A percentile compares a stretch with the other conserved stretches of the same genome.
These are phyloP conservation scores for Daldinia sp. DNA, from an alignment of 2,329 filamentous ascomycete species.

Conservation along the genomic window DNA sequence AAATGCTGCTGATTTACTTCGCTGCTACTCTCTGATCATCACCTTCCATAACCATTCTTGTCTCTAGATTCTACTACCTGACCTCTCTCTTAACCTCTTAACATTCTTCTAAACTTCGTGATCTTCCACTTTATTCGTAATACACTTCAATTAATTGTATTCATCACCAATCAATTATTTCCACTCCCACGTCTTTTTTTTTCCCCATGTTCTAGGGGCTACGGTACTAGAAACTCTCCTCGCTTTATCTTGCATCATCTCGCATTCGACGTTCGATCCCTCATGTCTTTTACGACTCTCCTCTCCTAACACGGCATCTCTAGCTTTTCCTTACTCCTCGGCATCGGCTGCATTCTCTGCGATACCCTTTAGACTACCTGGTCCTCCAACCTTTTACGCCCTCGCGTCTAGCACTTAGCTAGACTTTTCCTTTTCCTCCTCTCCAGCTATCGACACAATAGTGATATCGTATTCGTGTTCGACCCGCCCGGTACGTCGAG, in stretches of 20 bases:
- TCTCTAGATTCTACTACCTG: slow-evolving; percentile 17
- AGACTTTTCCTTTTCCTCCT: slow-evolving; percentile 1
- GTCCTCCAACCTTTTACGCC: slow-evolving; percentile 7
- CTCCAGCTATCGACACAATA: slow-evolving; percentile 16
- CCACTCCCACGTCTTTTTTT: slow-evolving; percentile 1
- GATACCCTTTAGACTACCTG: slow-evolving; percentile 37
- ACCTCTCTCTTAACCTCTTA: slow-evolving; percentile 14
- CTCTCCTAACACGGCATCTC: slow-evolving; percentile 35
- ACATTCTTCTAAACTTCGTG: slow-evolving; percentile 38
- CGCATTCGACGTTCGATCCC: slow-evolving; percentile 13
- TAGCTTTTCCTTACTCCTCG: slow-evolving; percentile 33
- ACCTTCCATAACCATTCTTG: slow-evolving; percentile 39
- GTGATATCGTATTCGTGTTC: slow-evolving; percentile 3
- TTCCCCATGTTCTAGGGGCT: slow-evolving; percentile 11
- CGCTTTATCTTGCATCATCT: slow-evolving; percentile 24
- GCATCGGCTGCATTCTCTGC: slow-evolving; percentile 32
- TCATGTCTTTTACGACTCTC: slow-evolving; percentile 25
- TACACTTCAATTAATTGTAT: slow-evolving; percentile 42
- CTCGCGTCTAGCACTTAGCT: slow-evolving; percentile 15
- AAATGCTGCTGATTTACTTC: slow-evolving; percentile 17
- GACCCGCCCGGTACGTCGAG: slow-evolving; percentile 13
- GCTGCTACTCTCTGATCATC: slow-evolving; percentile 36
- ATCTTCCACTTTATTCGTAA: slow-evolving; percentile 38
- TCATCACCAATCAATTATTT: slow-evolving; percentile 32
- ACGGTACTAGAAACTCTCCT: slow-evolving; percentile 30